Evolutionary conservation across 257 asterid genomes (phyloP).

Genomic region (Plantago elongata): DNA sequence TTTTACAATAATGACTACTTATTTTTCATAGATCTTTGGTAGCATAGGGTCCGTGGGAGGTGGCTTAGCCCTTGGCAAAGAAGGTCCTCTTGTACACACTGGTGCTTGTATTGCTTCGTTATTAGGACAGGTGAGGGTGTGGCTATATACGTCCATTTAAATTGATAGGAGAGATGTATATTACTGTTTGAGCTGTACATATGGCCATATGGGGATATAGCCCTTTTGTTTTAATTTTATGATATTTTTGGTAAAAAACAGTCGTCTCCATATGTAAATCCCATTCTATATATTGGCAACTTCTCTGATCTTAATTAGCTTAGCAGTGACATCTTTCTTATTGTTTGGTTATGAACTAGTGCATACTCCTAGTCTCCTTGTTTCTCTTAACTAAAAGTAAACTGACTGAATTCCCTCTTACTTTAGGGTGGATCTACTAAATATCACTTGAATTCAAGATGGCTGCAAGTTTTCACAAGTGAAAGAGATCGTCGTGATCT

Average conservation of each 20-base stretch:
- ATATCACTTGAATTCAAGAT: slow-evolving; percentile 83
- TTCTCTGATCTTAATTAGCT: slow-evolving; percentile 11
- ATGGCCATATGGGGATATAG: slow-evolving; percentile 6
- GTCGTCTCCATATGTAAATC: background rate
- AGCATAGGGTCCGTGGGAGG: slow-evolving; percentile 99
- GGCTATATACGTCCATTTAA: background rate
- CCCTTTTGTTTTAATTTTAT: too few species aligned
- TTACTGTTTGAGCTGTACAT: slow-evolving; percentile 13
- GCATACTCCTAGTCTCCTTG: too few species aligned
- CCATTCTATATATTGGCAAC: background rate
- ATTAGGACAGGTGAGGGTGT: slow-evolving; percentile 87
- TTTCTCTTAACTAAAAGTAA: too few species aligned
- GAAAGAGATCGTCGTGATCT: slow-evolving; percentile 99
- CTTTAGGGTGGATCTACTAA: slow-evolving; percentile 94
- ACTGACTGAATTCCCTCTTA: background rate
- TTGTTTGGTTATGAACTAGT: background rate
- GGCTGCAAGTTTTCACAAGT: slow-evolving; percentile 90
- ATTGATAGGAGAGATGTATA: slow-evolving; percentile 10
- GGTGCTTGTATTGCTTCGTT: slow-evolving; percentile 99
- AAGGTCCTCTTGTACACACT: slow-evolving; percentile 98
- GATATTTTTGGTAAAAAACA: too few species aligned
- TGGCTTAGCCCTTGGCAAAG: slow-evolving; percentile 98
- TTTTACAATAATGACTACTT: slow-evolving; percentile 12
- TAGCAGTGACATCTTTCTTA: background rate
- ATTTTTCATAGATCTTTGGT: slow-evolving; percentile 67